Base-by-base conservation (phyloP, 805 yeast genomes). In the Tetrapisispora pingtungensis region DNA sequence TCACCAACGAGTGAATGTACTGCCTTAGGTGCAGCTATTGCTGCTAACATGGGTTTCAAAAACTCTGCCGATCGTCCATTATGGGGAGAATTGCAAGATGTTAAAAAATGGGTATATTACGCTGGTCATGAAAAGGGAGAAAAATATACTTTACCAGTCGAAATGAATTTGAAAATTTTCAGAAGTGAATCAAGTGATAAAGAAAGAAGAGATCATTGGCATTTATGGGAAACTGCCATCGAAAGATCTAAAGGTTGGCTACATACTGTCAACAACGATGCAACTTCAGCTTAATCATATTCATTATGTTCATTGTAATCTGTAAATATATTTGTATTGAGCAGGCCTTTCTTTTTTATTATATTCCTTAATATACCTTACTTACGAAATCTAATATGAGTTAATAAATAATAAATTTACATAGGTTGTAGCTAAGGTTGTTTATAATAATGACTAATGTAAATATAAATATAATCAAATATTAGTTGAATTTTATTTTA, bases 11-110 rank as follows among this genome's bases (percentile, higher is more conserved):
- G 86, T 31, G 97, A 89, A 65, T 87, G 96, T 60, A 89, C 97
- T 5, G 96, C 97, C 0, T 73, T 89, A 49, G 97, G 97, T 26
- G 95, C 96, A 7, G 96, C 97, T 4, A 84, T 90, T 52, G 96
- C 96, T 26, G 95, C 97, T 3, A 96, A 96, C 12, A 68, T 88
- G 56, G 78, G 70, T 7, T 55, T 57, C 42, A 56, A 66, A 45
- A 68, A 76, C 14, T 67, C 78, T 13, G 65, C 69, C 20, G 77
- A 78, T 18, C 74, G 84, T 46, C 67, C 70, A 36, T 63, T 87
- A 39, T 89, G 96, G 96, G 72, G 71, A 45, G 76, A 78, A 52
- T 67, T 88, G 49, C 81, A 75, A 42, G 96, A 88, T 47, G 83
- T 84, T 36, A 69, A 80, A 65, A 89, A 96, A 49, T 88, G 87